Percentiles rank a stretch among this genome's conserved stretches.
phyloP scores from a whole-genome alignment of 2,329 filamentous ascomycete species.

The Fonsecaea multimorphosa region DNA sequence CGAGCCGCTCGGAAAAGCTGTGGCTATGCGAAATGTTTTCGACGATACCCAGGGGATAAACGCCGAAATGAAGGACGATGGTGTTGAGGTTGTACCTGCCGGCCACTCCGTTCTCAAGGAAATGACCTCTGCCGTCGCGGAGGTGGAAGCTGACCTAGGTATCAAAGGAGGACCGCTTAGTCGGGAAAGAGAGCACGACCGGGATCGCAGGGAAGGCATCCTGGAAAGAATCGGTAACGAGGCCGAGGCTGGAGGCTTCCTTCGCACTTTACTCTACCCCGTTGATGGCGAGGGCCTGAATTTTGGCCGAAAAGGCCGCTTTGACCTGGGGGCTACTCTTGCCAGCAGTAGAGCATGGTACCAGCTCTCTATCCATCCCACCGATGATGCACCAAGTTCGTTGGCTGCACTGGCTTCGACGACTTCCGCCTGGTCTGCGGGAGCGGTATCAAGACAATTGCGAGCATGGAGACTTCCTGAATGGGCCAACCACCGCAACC shows the following conservation, averaged over 20 bases:
- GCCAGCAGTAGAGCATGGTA: slow-evolving; percentile 93
- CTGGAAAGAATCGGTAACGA: slow-evolving; percentile 87
- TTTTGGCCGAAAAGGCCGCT: slow-evolving; percentile 75
- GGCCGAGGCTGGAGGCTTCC: slow-evolving; percentile 79
- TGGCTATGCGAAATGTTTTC: slow-evolving; percentile 89
- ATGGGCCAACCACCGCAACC: slow-evolving; percentile 93
- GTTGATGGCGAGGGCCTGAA: slow-evolving; percentile 77
- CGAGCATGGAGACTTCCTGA: slow-evolving; percentile 92
- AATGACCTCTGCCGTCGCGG: slow-evolving; percentile 80
- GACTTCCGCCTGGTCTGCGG: slow-evolving; percentile 90
- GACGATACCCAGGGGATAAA: slow-evolving; percentile 94
- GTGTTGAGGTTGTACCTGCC: slow-evolving; percentile 73
- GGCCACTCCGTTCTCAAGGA: slow-evolving; percentile 86
- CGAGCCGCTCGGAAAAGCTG: slow-evolving; percentile 79
- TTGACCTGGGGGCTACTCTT: slow-evolving; percentile 76
- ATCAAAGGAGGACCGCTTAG: slow-evolving; percentile 71
- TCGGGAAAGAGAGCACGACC: slow-evolving; percentile 75
- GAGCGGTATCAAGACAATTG: slow-evolving; percentile 87
- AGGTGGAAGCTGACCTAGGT: slow-evolving; percentile 78
- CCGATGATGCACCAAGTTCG: slow-evolving; percentile 78
- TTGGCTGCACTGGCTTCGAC: slow-evolving; percentile 74
- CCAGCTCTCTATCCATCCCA: slow-evolving; percentile 88
- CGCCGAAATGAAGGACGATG: slow-evolving; percentile 95
- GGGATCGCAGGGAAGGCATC: slow-evolving; percentile 81
- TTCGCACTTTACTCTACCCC: slow-evolving; percentile 82